phyloP scores from a whole-genome alignment of 192 early-diverging fungal genomes.

The Jimgerdemannia lactiflua region DNA sequence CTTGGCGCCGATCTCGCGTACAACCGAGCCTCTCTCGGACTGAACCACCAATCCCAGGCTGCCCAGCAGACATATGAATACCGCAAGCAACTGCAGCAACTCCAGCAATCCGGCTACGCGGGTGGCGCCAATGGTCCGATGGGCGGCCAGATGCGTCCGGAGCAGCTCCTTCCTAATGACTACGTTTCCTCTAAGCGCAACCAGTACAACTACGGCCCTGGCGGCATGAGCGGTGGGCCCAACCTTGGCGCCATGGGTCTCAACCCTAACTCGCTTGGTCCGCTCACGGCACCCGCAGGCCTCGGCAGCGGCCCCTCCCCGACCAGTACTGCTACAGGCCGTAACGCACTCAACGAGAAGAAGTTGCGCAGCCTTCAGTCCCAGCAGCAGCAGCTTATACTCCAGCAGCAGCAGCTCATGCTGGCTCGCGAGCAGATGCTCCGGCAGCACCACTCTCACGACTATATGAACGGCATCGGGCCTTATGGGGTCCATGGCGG shows the following conservation, averaged over 20 bases:
- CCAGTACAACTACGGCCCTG: slow-evolving; percentile 13
- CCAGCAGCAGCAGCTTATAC: slow-evolving; percentile 45
- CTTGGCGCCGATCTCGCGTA: slow-evolving; percentile 17
- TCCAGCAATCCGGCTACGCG: slow-evolving; percentile 19
- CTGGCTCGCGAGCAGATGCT: slow-evolving; percentile 49
- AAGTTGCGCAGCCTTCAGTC: slow-evolving; percentile 42
- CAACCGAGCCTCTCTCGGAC: slow-evolving; percentile 7
- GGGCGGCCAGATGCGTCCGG: neutral
- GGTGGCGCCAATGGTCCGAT: slow-evolving; percentile 19
- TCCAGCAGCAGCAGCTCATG: slow-evolving; percentile 44
- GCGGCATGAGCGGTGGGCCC: slow-evolving; percentile 25
- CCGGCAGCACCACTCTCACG: slow-evolving; percentile 40
- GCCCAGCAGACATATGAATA: slow-evolving; percentile 27
- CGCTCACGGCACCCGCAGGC: slow-evolving; percentile 31
- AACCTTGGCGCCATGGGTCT: slow-evolving; percentile 18
- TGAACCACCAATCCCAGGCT: slow-evolving; percentile 9
- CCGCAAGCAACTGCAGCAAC: slow-evolving; percentile 42
- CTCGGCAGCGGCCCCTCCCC: slow-evolving; percentile 13
- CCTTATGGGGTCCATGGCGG: slow-evolving; percentile 19
- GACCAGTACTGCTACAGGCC: slow-evolving; percentile 11
- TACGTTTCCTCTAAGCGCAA: slow-evolving; percentile 19
- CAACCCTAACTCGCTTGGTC: slow-evolving; percentile 16
- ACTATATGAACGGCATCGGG: slow-evolving; percentile 19
- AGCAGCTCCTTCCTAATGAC: slow-evolving; percentile 1
- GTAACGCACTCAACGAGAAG: slow-evolving; percentile 36